Percentiles rank a stretch among this genome's conserved stretches.
Evolutionary conservation across 495 filamentous ascomycete species (phyloP).

Genomic region (Xylaria scruposa): DNA sequence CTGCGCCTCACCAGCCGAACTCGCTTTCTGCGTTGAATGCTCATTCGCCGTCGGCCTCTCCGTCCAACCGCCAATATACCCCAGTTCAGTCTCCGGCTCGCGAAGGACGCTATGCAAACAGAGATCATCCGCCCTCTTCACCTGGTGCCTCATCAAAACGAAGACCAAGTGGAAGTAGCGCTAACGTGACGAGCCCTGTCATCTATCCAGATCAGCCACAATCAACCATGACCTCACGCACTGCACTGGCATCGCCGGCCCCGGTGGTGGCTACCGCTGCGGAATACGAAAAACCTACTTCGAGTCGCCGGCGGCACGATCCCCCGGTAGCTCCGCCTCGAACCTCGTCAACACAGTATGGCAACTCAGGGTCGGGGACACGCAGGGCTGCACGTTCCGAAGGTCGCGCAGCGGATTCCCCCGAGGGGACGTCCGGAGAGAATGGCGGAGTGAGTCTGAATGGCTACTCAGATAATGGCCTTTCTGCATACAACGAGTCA

Average conservation of each 20-base stretch:
- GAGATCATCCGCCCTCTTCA: constrained; percentile 45
- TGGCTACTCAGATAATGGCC: constrained; percentile 39
- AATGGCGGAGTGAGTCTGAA: constrained; percentile 46
- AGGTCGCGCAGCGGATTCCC: constrained; percentile 51
- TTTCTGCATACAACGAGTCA: constrained; percentile 44
- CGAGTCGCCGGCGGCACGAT: constrained; percentile 49
- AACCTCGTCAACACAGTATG: constrained; percentile 62
- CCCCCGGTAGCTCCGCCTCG: constrained; percentile 64
- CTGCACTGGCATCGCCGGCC: constrained; percentile 54
- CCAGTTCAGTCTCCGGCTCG: constrained; percentile 48
- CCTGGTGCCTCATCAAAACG: constrained; percentile 50
- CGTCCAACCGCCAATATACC: constrained; percentile 54
- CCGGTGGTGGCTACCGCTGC: constrained; percentile 50
- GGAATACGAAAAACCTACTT: constrained; percentile 50
- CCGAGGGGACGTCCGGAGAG: constrained; percentile 46
- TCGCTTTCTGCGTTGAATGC: constrained; percentile 54
- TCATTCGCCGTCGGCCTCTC: constrained; percentile 52
- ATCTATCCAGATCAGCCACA: constrained; percentile 45
- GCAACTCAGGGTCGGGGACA: constrained; percentile 37
- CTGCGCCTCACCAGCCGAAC: constrained; percentile 58
- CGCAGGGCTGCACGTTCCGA: constrained; percentile 50
- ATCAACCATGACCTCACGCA: constrained; percentile 56
- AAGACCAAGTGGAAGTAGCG: constrained; percentile 61
- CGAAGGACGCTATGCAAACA: constrained; percentile 53
- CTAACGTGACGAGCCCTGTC: constrained; percentile 39